Evolutionary conservation across 805 yeast species (phyloP).

Genomic region (Starmerella geochares): DNA sequence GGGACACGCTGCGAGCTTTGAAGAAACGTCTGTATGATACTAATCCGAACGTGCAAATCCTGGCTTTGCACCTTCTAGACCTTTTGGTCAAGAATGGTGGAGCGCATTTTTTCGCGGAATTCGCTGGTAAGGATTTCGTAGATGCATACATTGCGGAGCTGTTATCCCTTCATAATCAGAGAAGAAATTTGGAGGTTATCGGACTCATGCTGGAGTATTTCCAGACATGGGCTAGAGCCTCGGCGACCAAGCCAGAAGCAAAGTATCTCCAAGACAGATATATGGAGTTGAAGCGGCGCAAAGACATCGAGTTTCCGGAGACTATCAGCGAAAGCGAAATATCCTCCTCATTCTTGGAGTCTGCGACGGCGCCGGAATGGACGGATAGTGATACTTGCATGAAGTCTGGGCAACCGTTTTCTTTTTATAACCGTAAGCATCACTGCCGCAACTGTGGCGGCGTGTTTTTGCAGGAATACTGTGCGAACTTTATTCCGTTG

Average conservation of each 20-base stretch:
- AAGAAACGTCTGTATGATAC: slow-evolving; percentile 60
- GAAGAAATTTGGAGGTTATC: slow-evolving; percentile 45
- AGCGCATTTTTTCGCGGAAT: slow-evolving; percentile 64
- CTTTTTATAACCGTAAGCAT: slow-evolving; percentile 80
- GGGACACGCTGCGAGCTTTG: slow-evolving; percentile 74
- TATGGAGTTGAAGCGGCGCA: slow-evolving; percentile 41
- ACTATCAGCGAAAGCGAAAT: slow-evolving; percentile 28
- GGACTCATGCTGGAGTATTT: slow-evolving; percentile 50
- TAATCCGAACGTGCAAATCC: slow-evolving; percentile 72
- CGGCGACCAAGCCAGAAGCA: slow-evolving; percentile 55
- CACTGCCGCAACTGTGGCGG: slow-evolving; percentile 98
- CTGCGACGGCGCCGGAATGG: slow-evolving; percentile 96
- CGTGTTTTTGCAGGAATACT: slow-evolving; percentile 76
- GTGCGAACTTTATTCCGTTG: slow-evolving; percentile 58
- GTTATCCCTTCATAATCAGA: slow-evolving; percentile 33
- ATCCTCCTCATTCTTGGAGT: slow-evolving; percentile 55
- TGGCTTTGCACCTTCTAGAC: slow-evolving; percentile 69
- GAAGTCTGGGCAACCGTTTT: slow-evolving; percentile 75
- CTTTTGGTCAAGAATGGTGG: slow-evolving; percentile 92
- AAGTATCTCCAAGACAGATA: slow-evolving; percentile 55
- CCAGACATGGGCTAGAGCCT: slow-evolving; percentile 69
- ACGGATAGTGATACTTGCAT: slow-evolving; percentile 89
- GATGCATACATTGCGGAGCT: slow-evolving; percentile 67
- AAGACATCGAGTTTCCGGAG: slow-evolving; percentile 58
- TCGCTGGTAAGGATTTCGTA: slow-evolving; percentile 75